Conservation (phyloP, 1,139 yeast species). For the Sugiyamaella xylanicola region DNA sequence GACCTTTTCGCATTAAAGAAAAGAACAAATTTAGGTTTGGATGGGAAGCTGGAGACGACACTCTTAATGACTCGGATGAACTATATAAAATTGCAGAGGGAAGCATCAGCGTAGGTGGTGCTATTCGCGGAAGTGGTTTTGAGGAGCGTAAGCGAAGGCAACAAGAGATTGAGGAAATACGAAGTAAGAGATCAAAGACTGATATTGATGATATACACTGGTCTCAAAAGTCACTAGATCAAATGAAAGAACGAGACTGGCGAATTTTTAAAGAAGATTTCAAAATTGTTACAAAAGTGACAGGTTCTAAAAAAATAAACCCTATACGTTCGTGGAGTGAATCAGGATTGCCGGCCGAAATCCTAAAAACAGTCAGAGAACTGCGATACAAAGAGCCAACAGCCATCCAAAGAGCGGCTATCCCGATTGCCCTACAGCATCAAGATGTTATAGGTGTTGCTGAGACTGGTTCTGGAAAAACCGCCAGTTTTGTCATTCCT, state of each 20-base stretch:
- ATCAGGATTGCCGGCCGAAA: constrained; percentile 50
- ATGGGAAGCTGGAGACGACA: constrained; percentile 73
- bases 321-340: constrained; percentile 81
- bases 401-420: constrained; percentile 85
- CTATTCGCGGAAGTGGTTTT: constrained; percentile 38
- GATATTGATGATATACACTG: constrained; percentile 56
- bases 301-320: constrained; percentile 38
- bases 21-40: constrained; percentile 58
- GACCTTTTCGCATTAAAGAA: not conserved
- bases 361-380: constrained; percentile 46
- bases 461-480: constrained; percentile 95
- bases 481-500: constrained; percentile 81
- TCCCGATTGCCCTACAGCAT: constrained; percentile 66
- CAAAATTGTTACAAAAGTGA: constrained; percentile 57
- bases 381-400: constrained; percentile 68
- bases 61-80: constrained; percentile 52
- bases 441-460: constrained; percentile 88
- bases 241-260: constrained; percentile 89
- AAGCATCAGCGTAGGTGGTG: constrained; percentile 5
- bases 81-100: constrained; percentile 35
- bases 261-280: constrained; percentile 80
- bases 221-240: constrained; percentile 61
- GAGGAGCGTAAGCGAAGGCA: constrained; percentile 32
- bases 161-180: constrained; percentile 25
- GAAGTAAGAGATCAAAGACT: constrained; percentile 27